Evolutionary conservation across 441 rosid genomes (phyloP).

Genomic region (Brassica hybrid): DNA sequence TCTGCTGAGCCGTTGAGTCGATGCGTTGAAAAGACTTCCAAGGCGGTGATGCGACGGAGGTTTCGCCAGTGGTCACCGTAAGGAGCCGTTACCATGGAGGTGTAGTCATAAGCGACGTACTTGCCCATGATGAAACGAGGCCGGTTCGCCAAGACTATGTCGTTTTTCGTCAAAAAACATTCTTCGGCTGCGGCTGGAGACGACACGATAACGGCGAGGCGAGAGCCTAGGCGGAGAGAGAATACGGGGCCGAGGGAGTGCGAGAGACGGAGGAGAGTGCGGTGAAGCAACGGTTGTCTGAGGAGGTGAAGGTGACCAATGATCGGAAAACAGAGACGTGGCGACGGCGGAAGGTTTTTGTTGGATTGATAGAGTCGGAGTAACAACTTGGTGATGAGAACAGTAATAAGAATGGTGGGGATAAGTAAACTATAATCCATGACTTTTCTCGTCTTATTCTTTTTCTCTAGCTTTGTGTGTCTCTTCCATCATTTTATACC

Average conservation of each 20-base stretch:
- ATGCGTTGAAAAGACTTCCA: constrained; percentile 38
- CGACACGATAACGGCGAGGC: constrained; percentile 48
- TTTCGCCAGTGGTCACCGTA: constrained; percentile 45
- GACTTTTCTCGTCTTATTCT: neutral
- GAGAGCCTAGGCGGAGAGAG: constrained; percentile 53
- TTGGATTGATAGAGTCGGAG: constrained; percentile 1
- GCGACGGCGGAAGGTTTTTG: constrained; percentile 55
- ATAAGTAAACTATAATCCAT: constrained; percentile 22
- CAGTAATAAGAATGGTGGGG: constrained; percentile 2
- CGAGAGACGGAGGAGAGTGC: constrained; percentile 42
- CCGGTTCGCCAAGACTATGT: constrained; percentile 51
- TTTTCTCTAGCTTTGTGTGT: constrained; percentile 8
- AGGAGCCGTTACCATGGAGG: constrained; percentile 38
- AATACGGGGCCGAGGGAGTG: constrained; percentile 48
- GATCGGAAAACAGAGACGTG: constrained; percentile 48
- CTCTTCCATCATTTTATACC: constrained; percentile 2
- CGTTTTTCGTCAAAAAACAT: constrained; percentile 53
- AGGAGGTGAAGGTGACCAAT: constrained; percentile 62
- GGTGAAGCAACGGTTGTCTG: constrained; percentile 47
- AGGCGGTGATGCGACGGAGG: constrained; percentile 43
- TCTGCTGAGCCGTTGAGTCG: constrained; percentile 37
- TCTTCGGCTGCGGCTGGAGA: constrained; percentile 55
- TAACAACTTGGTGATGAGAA: constrained; percentile 31
- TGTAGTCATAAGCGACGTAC: constrained; percentile 45
- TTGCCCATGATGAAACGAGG: constrained; percentile 48